Percentiles rank a stretch among this genome's conserved stretches.
Evolutionary conservation across 1,139 yeast species (phyloP).

Genomic region (Suhomyces bribrorum): DNA sequence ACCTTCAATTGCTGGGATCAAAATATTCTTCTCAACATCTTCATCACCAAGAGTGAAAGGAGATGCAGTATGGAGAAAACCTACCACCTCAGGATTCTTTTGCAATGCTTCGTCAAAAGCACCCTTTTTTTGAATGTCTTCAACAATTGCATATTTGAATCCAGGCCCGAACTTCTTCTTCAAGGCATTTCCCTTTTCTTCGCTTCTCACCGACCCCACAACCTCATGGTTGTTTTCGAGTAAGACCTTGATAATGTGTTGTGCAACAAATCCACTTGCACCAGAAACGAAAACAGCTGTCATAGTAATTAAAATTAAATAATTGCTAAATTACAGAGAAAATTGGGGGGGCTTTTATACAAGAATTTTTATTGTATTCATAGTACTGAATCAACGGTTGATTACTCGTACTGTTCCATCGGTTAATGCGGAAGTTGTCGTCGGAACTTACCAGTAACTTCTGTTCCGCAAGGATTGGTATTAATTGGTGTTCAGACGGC

Average conservation of each 20-base stretch:
- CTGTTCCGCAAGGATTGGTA: no score
- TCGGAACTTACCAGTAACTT: no score
- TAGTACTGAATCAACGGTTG: no score
- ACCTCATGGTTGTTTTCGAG: conserved; percentile 31
- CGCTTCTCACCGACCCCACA: conserved; percentile 40
- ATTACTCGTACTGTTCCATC: no score
- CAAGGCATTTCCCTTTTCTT: conserved; percentile 25
- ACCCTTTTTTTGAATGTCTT: conserved; percentile 27
- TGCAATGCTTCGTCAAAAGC: conserved; percentile 35
- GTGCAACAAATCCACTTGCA: conserved; percentile 46
- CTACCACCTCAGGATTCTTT: conserved; percentile 28
- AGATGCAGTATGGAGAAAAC: conserved; percentile 17
- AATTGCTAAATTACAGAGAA: not conserved
- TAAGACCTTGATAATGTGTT: conserved; percentile 28
- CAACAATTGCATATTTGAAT: conserved; percentile 34
- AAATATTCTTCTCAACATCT: conserved; percentile 11
- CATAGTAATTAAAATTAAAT: not conserved
- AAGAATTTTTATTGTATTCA: no score
- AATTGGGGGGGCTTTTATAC: no score
- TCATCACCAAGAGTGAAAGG: conserved; percentile 11
- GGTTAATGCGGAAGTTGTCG: no score
- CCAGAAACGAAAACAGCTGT: conserved; percentile 37
- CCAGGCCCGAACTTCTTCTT: conserved; percentile 22
- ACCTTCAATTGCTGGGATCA: conserved; percentile 23
- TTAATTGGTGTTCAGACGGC: no score